These are phyloP conservation scores for Brettanomyces nanus DNA, from an alignment of 805 yeast species.

Conservation along the genomic window DNA sequence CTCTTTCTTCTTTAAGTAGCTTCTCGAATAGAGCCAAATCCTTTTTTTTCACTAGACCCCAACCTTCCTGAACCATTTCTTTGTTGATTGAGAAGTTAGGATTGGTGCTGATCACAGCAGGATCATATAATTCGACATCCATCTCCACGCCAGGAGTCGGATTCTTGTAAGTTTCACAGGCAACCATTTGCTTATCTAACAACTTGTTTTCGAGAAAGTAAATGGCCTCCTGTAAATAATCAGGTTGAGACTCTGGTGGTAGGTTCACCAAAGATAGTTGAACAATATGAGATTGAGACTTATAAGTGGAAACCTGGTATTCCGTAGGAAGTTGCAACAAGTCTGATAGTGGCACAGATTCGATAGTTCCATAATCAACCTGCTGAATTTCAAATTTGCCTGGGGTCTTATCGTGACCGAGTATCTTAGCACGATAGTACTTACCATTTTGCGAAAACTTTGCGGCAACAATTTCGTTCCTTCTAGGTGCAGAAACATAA, in stretches of 20 bases:
- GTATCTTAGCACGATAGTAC: conserved; percentile 51
- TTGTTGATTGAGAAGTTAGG: conserved; percentile 52
- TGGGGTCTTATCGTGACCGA: conserved; percentile 35
- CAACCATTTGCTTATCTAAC: conserved; percentile 45
- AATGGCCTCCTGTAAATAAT: conserved; percentile 47
- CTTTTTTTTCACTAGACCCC: conserved; percentile 43
- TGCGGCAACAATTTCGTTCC: conserved; percentile 48
- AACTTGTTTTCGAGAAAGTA: conserved; percentile 45
- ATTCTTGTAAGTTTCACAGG: conserved; percentile 37
- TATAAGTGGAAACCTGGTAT: conserved; percentile 30
- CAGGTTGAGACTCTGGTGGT: conserved; percentile 50
- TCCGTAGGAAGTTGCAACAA: conserved; percentile 47
- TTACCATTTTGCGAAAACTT: conserved; percentile 44
- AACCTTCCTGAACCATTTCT: conserved; percentile 50
- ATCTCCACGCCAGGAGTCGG: conserved; percentile 35
- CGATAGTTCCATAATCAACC: conserved; percentile 54
- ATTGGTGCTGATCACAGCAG: conserved; percentile 43
- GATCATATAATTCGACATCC: conserved; percentile 47
- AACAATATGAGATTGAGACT: conserved; percentile 51
- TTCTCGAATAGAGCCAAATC: conserved; percentile 28
- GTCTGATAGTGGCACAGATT: conserved; percentile 33
- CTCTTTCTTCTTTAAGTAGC: conserved; percentile 28
- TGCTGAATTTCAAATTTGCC: conserved; percentile 43
- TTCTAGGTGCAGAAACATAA: conserved; percentile 36
- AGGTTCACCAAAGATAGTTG: conserved; percentile 43